Conservation (phyloP, 306 rosid species). For the cucumber (Cucumis sativus) region Cucumber_9930_V3 NC_026657.2:25678501-25679000, state of each 20-base stretch:
- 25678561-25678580: not conserved
- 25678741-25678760: not conserved
- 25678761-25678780: not conserved
- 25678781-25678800: not conserved
- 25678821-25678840: too few species aligned
- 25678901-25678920: too few species aligned
- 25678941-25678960: too few species aligned
- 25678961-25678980: too few species aligned
- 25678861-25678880: too few species aligned
- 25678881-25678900: too few species aligned
- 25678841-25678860: too few species aligned
- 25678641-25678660: not conserved
- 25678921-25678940: too few species aligned
- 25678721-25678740: not conserved
- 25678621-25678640: not conserved
- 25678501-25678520: slow-evolving; percentile 40
- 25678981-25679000: too few species aligned
- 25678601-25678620: not conserved
- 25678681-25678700: not conserved
- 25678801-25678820: not conserved
- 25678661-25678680: not conserved
- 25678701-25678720: not conserved
- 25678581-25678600: not conserved
- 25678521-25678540: slow-evolving; percentile 28
- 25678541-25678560: slow-evolving; percentile 15